Evolutionary conservation across 1,284 basidiomycete species (phyloP).

Genomic region (Boletellus deceptivus): DNA sequence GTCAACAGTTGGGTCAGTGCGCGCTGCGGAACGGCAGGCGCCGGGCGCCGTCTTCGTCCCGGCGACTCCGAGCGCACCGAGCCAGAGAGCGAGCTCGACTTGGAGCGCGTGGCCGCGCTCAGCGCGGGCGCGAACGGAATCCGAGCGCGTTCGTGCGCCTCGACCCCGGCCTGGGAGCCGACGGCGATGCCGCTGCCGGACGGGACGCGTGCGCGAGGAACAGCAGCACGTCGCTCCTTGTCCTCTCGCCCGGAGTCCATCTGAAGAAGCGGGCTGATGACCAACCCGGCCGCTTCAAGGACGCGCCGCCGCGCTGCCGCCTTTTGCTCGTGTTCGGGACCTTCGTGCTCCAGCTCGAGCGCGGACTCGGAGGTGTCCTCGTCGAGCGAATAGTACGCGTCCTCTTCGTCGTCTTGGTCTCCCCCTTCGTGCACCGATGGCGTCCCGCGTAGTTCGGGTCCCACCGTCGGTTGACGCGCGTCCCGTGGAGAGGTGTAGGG

Average conservation of each 20-base stretch:
- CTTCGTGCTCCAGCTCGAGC: slow-evolving; percentile 34
- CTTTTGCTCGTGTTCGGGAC: slow-evolving; percentile 43
- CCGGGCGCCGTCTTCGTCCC: slow-evolving; percentile 44
- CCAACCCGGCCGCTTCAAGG: slow-evolving; percentile 83
- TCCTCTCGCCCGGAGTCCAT: slow-evolving; percentile 12
- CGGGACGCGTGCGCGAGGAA: not conserved
- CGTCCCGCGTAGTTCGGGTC: slow-evolving; percentile 12
- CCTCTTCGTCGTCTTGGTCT: slow-evolving; percentile 39
- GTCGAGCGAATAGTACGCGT: slow-evolving; percentile 56
- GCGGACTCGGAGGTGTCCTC: slow-evolving; percentile 35
- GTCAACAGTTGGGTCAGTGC: slow-evolving; percentile 17
- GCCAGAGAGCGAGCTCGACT: slow-evolving; percentile 8
- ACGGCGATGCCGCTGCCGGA: not conserved
- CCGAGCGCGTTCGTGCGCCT: not conserved
- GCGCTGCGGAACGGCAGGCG: slow-evolving; percentile 47
- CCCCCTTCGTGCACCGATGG: slow-evolving; percentile 22
- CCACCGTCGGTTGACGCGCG: not conserved
- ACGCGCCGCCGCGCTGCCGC: slow-evolving; percentile 68
- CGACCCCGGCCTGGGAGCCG: not conserved
- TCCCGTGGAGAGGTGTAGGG: slow-evolving; percentile 22
- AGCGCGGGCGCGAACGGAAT: not conserved
- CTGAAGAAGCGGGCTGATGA: slow-evolving; percentile 57
- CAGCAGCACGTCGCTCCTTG: not conserved
- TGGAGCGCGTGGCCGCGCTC: slow-evolving; percentile 2
- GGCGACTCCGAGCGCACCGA: slow-evolving; percentile 1